A percentile compares a stretch with the other conserved stretches of the same genome.
phyloP scores from a whole-genome alignment of 2,329 filamentous ascomycete species.

The Ceratocystis huliohia region DNA sequence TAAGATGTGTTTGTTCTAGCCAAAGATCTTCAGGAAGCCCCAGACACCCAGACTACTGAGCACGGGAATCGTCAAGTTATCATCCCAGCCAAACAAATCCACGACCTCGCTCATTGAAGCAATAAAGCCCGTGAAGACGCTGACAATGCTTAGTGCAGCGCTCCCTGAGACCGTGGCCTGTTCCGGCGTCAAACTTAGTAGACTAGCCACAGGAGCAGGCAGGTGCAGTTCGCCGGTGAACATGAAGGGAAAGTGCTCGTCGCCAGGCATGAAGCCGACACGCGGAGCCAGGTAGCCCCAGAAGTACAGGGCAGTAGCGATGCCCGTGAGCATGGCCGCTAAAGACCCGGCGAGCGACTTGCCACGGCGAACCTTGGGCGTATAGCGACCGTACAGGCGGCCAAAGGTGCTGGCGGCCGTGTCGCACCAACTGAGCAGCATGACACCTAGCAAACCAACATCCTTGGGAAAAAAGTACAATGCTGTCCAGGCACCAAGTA shows the following conservation, averaged over 20 bases:
- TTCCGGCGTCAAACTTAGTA: constrained; percentile 47
- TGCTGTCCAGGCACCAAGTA: constrained; percentile 78
- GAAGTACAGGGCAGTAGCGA: constrained; percentile 71
- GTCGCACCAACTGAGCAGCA: constrained; percentile 94
- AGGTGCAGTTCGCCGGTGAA: constrained; percentile 67
- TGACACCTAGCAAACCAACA: constrained; percentile 73
- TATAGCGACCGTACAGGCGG: constrained; percentile 77
- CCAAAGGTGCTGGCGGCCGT: constrained; percentile 94
- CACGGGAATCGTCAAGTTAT: constrained; percentile 92
- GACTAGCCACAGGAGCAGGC: constrained; percentile 44
- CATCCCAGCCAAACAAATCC: constrained; percentile 87
- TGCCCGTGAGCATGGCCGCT: constrained; percentile 70
- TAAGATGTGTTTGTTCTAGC: constrained; percentile 30
- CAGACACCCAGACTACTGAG: constrained; percentile 80
- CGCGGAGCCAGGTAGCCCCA: constrained; percentile 74
- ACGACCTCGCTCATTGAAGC: constrained; percentile 82
- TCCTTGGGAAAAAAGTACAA: constrained; percentile 87
- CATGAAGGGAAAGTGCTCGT: constrained; percentile 60
- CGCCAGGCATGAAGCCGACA: constrained; percentile 53
- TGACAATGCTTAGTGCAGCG: constrained; percentile 65
- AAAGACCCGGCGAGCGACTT: constrained; percentile 86
- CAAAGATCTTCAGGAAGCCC: constrained; percentile 82
- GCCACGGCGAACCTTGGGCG: constrained; percentile 66
- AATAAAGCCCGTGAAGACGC: constrained; percentile 75
- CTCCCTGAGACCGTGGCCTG: constrained; percentile 55